Percentiles rank a stretch among this genome's conserved stretches.
Evolutionary conservation across 768 basidiomycete species (phyloP).

Genomic region (Mycena polygramma): DNA sequence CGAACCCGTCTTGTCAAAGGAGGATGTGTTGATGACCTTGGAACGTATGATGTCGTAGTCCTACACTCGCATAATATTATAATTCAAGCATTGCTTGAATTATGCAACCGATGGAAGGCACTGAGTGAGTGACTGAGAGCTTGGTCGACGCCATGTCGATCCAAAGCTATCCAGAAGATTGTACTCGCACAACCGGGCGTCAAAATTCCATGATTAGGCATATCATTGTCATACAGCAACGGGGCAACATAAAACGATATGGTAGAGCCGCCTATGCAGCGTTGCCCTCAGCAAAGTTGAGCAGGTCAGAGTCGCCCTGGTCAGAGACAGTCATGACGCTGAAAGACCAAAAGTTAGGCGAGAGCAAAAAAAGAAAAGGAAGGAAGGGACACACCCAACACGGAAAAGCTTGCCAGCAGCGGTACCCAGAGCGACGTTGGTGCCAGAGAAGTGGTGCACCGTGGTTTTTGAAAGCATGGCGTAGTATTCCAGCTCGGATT

Average conservation of each 20-base stretch:
- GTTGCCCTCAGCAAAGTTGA: conserved; percentile 84
- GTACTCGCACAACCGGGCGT: neutral
- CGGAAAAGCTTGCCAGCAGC: conserved; percentile 99
- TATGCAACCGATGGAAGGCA: no score
- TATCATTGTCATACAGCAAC: conserved; percentile 29
- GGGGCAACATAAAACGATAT: conserved; percentile 25
- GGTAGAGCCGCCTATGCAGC: conserved; percentile 60
- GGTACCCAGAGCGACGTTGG: conserved; percentile 98
- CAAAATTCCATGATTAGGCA: conserved; percentile 22
- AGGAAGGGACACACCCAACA: conserved; percentile 74
- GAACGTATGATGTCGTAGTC: conserved; percentile 53
- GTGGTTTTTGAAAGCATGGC: conserved; percentile 99
- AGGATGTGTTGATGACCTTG: conserved; percentile 56
- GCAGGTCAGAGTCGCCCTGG: conserved; percentile 96
- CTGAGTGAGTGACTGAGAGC: no score
- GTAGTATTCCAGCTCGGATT: conserved; percentile 99
- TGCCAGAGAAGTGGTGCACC: conserved; percentile 98
- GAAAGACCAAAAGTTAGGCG: conserved; percentile 21
- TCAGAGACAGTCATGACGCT: conserved; percentile 98
- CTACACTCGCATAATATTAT: no score
- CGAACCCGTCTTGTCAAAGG: conserved; percentile 46
- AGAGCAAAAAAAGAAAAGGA: conserved; percentile 7
- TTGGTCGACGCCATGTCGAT: no score
- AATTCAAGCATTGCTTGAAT: no score
- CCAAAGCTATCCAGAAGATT: no score